Conservation (phyloP, 495 filamentous ascomycete species). For the Antarctomyces pellizariae region DNA sequence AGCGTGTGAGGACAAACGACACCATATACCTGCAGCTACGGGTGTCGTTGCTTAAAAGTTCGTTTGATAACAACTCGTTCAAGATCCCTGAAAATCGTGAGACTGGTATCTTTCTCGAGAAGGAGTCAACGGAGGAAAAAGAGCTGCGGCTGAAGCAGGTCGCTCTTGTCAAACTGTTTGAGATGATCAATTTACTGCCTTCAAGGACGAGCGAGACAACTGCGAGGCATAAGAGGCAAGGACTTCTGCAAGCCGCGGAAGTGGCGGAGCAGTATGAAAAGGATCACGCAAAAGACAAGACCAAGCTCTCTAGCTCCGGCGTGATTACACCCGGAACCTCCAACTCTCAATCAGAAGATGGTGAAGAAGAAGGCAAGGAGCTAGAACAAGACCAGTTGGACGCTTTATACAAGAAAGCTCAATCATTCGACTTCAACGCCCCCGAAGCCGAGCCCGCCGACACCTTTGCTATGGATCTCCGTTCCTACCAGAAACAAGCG, state of each 20-base stretch:
- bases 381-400: conserved; percentile 92
- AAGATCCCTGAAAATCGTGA: conserved; percentile 44
- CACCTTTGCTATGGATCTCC: conserved; percentile 59
- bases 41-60: conserved; percentile 48
- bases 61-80: conserved; percentile 41
- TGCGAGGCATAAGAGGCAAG: conserved; percentile 55
- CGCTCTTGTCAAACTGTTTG: conserved; percentile 66
- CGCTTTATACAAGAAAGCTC: conserved; percentile 82
- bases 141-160: conserved; percentile 70
- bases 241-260: conserved; percentile 67
- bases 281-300: conserved; percentile 19
- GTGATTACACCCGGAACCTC: conserved; percentile 21
- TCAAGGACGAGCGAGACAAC: conserved; percentile 48
- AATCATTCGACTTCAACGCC: conserved; percentile 87
- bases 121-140: conserved; percentile 70
- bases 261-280: conserved; percentile 58
- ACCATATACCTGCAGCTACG: conserved; percentile 74
- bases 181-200: conserved; percentile 67
- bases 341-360: conserved; percentile 29
- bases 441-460: conserved; percentile 61
- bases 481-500: conserved; percentile 89
- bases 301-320: conserved; percentile 22
- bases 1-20: conserved; percentile 67
- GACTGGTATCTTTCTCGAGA: conserved; percentile 49
- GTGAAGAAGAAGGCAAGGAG: conserved; percentile 66